These are phyloP conservation scores for Rhizoclosmatium sp. DNA, from an alignment of 192 early-diverging fungal genomes.

Conservation along the genomic window DNA sequence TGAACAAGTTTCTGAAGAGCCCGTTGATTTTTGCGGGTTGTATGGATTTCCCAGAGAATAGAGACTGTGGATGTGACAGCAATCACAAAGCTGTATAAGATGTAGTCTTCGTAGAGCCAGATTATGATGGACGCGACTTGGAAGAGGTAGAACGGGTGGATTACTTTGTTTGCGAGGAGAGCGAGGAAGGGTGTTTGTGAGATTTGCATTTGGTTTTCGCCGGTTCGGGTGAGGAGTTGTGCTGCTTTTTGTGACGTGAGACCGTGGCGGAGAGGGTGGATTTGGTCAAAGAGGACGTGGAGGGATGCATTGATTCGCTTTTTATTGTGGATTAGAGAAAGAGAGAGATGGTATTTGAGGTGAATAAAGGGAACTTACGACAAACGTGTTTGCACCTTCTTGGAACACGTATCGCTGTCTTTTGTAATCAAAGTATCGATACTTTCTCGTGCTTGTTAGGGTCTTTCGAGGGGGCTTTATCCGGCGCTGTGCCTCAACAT, in stretches of 20 bases:
- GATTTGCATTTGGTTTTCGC: slow-evolving; percentile 50
- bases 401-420: slow-evolving; percentile 53
- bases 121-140: slow-evolving; percentile 54
- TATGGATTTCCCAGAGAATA: slow-evolving; percentile 52
- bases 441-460: background rate
- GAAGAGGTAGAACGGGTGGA: slow-evolving; percentile 61
- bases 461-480: background rate
- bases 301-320: slow-evolving; percentile 46
- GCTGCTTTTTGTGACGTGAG: slow-evolving; percentile 28
- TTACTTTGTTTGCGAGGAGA: slow-evolving; percentile 50
- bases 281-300: slow-evolving; percentile 20
- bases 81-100: slow-evolving; percentile 48
- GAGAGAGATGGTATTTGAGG: background rate
- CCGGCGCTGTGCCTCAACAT: background rate
- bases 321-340: background rate
- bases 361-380: slow-evolving; percentile 38
- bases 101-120: slow-evolving; percentile 53
- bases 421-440: slow-evolving; percentile 46
- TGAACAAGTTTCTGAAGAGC: slow-evolving; percentile 43
- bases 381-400: slow-evolving; percentile 37
- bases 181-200: slow-evolving; percentile 35
- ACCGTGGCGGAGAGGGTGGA: slow-evolving; percentile 41
- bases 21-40: slow-evolving; percentile 46
- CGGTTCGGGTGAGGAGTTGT: slow-evolving; percentile 39
- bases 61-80: slow-evolving; percentile 46